phyloP scores from a whole-genome alignment of 2,329 filamentous ascomycete genomes.

The Aureobasidium sp. region DNA sequence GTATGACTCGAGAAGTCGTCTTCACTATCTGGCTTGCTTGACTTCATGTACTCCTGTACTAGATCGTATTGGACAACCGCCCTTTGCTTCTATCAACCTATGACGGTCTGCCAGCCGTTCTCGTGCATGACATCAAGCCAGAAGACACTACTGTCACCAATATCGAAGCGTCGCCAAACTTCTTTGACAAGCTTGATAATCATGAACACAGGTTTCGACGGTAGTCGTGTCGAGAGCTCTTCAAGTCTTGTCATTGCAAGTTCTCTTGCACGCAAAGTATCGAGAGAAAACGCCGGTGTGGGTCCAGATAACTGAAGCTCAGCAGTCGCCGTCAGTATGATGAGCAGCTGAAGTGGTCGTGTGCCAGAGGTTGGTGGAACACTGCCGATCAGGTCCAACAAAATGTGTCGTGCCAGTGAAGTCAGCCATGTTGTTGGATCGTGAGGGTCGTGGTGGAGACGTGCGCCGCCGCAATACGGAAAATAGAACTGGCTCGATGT shows the following conservation, averaged over 20 bases:
- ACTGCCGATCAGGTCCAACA: constrained; percentile 52
- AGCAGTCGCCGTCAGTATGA: constrained; percentile 59
- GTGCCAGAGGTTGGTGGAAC: constrained; percentile 61
- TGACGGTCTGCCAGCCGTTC: constrained; percentile 63
- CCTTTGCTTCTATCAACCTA: constrained; percentile 41
- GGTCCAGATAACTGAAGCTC: constrained; percentile 51
- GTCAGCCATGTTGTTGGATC: constrained; percentile 48
- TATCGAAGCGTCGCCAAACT: constrained; percentile 59
- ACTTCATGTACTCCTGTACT: no score
- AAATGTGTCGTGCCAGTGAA: constrained; percentile 57
- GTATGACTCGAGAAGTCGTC: not conserved
- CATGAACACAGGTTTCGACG: constrained; percentile 57
- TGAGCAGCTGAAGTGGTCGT: constrained; percentile 59
- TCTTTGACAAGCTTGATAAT: constrained; percentile 58
- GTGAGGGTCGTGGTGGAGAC: not conserved
- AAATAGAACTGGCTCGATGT: constrained; percentile 1
- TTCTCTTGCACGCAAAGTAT: constrained; percentile 48
- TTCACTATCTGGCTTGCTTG: not conserved
- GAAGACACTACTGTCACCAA: constrained; percentile 55
- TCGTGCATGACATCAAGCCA: constrained; percentile 67
- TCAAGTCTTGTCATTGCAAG: constrained; percentile 55
- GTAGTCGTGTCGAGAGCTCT: constrained; percentile 48
- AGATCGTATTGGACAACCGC: no score
- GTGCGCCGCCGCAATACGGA: constrained; percentile 23
- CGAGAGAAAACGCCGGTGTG: constrained; percentile 22